phyloP scores from a whole-genome alignment of 495 filamentous ascomycete genomes.

The Trichoderma orchidacearum region DNA sequence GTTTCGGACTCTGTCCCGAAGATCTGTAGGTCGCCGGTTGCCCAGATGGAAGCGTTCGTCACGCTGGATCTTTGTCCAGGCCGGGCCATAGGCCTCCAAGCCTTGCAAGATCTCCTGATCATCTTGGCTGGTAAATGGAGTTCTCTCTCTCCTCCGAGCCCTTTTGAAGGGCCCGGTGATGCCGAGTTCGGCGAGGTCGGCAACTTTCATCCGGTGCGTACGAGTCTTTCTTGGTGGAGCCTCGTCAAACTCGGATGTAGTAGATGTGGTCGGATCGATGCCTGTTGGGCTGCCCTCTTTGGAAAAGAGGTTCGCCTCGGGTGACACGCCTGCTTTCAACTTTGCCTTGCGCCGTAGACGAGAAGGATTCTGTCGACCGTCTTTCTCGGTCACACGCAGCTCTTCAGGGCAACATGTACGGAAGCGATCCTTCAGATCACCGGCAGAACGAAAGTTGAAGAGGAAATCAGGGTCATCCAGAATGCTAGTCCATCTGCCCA shows the following conservation, averaged over 20 bases:
- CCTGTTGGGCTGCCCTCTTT: constrained; percentile 10
- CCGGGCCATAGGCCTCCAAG: constrained; percentile 58
- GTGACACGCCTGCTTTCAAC: background rate
- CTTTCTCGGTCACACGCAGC: constrained; percentile 20
- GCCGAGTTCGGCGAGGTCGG: constrained; percentile 39
- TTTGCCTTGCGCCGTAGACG: background rate
- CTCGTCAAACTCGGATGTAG: background rate
- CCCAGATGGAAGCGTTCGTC: constrained; percentile 53
- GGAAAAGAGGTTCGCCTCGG: constrained; percentile 34
- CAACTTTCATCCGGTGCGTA: constrained; percentile 37
- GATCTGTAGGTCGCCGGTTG: constrained; percentile 59
- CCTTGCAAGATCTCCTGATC: constrained; percentile 67
- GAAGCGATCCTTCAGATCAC: constrained; percentile 80
- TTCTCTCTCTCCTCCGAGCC: constrained; percentile 37
- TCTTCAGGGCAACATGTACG: constrained; percentile 61
- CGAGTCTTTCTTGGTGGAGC: constrained; percentile 25
- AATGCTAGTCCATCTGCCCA: constrained; percentile 81
- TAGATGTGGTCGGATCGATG: background rate
- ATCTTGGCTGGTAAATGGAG: constrained; percentile 60
- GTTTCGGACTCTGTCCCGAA: constrained; percentile 72
- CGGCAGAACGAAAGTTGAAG: constrained; percentile 63
- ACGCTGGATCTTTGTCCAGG: constrained; percentile 69
- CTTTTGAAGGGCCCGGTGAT: constrained; percentile 25
- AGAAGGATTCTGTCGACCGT: constrained; percentile 7
- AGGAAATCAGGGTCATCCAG: constrained; percentile 57